Base-by-base conservation (phyloP, 1,284 basidiomycete species). In the Ganoderma boninense region DNA sequence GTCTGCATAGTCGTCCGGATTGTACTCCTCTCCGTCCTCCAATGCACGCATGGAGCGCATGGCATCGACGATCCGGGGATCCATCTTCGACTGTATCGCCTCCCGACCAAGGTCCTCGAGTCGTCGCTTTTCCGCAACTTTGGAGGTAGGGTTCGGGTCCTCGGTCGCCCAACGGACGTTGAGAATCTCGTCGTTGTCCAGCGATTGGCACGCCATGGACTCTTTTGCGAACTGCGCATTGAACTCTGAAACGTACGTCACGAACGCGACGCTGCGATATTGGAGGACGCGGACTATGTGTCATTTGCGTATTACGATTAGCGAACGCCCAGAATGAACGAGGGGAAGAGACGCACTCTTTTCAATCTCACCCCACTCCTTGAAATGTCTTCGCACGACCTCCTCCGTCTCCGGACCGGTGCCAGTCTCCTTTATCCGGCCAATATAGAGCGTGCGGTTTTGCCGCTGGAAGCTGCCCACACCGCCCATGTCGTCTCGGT, bases 401-500 rank as follows among this genome's bases (percentile, higher is more conserved):
- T 97, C 95, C 82, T 97, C 95, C 26, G 95, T 97, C 81, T 98
- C 96, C 11, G 87, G 85, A 16, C 95, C 95, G 66, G 89, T 92
- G 0, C 95, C 95, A 1, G 92, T 95, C 85, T 98, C 97, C 79
- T 94, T 94, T 74, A 99, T 96, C 73, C 96, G 88, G 2, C 97
- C 97, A 60, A 99, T 91, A 80, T 99, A 99, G 23, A 99, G 81
- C 57, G 98, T 99, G 71, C 97, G 86, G 81, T 99, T 99, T 80
- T 96, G 91, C 54, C 97, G 86, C 78, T 93, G 95, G 83, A 99
- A 98, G 67, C 95, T 96, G 26, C 97, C 97, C 32, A 99, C 97
- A 81, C 97, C 97, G 76, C 97, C 98, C 97, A 99, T 99, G 82
- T 99, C 98, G 80, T 99, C 97, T 74, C 97, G 87, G 83, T 99